A percentile compares a stretch with the other conserved stretches of the same genome.
These are phyloP conservation scores for Eudorina sp. DNA, from an alignment of 139 green algal genomes.

Conservation along the genomic window DNA sequence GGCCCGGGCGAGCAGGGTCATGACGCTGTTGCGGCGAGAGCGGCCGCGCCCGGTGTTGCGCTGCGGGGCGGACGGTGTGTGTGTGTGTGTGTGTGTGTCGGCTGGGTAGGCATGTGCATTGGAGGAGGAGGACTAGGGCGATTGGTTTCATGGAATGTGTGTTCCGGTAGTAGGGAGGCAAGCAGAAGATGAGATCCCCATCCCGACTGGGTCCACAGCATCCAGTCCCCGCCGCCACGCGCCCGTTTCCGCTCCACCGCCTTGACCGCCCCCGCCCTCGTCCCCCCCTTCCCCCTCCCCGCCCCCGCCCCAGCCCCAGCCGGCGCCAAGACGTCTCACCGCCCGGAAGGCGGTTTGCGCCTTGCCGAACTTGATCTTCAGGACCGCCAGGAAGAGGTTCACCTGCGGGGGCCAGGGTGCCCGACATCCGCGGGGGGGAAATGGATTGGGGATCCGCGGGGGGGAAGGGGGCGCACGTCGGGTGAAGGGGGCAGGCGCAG, in stretches of 20 bases:
- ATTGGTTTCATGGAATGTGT: no score
- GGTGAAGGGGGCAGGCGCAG: no score
- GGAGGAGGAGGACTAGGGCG: neutral
- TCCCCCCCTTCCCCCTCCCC: neutral
- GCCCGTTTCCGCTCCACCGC: neutral
- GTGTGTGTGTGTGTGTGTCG: no score
- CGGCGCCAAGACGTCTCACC: neutral
- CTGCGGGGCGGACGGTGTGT: neutral
- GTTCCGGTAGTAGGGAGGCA: no score
- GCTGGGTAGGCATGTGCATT: no score
- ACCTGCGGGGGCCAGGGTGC: no score
- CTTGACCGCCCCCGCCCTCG: neutral
- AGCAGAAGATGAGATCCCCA: no score
- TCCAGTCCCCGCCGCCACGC: neutral
- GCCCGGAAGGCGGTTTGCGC: conserved; percentile 71
- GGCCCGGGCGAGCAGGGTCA: neutral
- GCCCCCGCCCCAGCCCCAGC: neutral
- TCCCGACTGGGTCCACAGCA: no score
- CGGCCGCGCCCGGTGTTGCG: conserved; percentile 1
- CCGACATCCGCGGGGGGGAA: no score
- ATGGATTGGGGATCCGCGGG: no score
- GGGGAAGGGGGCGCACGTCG: no score
- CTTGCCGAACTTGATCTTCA: conserved; percentile 86
- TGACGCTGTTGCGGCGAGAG: conserved; percentile 37
- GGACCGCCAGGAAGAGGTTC: conserved; percentile 89